Evolutionary conservation across 805 yeast species (phyloP), one percentile per base, ranked within the genome.

Genomic region (Zygotorulaspora danielsina): DNA sequence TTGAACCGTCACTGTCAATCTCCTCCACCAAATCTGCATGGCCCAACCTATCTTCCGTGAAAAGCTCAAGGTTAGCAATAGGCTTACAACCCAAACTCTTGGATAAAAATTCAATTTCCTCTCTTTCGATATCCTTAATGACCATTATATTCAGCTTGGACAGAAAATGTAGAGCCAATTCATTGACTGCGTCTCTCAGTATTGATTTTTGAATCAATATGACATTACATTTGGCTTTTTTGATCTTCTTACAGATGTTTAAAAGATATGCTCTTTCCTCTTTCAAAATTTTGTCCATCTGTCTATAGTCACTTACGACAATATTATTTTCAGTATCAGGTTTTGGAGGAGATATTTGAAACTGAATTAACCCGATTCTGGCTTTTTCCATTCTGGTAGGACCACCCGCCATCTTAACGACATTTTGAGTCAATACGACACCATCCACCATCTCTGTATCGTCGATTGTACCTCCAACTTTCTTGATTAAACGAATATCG

Each of bases 271-370:
- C 93, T 63, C 99, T 81, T 72, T 93, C 98, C 68, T 93, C 99
- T 61, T 94, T 93, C 61, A 93, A 73, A 53, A 93, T 93, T 70
- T 90, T 93, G 67, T 93, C 99, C 99, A 93, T 93, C 67, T 93
- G 98, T 66, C 98, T 79, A 71, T 93, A 93, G 65, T 93, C 99
- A 60, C 85, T 93, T 39, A 93, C 97, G 42, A 93, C 95, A 35
- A 93, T 90, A 61, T 89, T 90, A 65, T 93, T 93, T 69, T 93
- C 98, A 83, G 94, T 83, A 60, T 88, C 97, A 15, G 97, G 97
- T 62, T 88, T 88, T 50, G 97, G 97, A 17, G 97, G 96, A 15
- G 96, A 86, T 47, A 88, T 75, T 72, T 85, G 98, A 71, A 85
- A 93, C 71, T 88, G 99, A 57, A 84, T 77, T 58, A 84, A 75